Evolutionary conservation across 192 early-diverging fungal genomes (phyloP).

Genomic region (Phycomyces nitens): DNA sequence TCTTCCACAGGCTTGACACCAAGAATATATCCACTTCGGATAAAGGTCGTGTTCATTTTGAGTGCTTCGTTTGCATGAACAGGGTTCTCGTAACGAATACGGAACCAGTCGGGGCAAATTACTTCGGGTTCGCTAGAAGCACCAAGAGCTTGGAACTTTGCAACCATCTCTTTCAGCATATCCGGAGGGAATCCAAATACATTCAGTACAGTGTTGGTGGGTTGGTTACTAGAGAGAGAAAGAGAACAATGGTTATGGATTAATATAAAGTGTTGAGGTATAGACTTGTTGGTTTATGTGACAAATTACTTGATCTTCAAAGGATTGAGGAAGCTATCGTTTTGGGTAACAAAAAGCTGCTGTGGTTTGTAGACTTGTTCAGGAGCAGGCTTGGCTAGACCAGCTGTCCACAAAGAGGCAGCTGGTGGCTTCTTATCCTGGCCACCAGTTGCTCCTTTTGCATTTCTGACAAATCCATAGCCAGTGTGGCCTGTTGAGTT

Average conservation of each 20-base stretch:
- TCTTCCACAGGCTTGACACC: neutral
- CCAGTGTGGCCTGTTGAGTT: neutral
- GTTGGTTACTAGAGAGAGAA: too few species aligned
- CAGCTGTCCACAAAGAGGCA: neutral
- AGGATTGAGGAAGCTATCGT: neutral
- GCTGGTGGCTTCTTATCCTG: neutral
- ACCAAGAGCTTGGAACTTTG: neutral
- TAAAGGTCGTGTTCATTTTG: neutral
- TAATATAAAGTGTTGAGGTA: too few species aligned
- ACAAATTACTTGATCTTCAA: too few species aligned
- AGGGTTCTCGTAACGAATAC: neutral
- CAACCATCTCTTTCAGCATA: neutral
- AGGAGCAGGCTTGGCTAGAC: neutral
- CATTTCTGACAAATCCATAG: neutral
- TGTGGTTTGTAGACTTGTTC: neutral
- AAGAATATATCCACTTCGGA: neutral
- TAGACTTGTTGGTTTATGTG: too few species aligned
- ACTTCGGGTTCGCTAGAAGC: neutral
- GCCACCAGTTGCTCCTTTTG: neutral
- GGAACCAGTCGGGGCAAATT: neutral
- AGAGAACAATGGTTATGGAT: too few species aligned
- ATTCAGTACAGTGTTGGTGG: neutral
- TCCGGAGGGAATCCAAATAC: slow-evolving; percentile 3
- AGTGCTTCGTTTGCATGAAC: neutral
- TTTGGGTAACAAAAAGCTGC: neutral